Conservation (phyloP, 2,329 filamentous ascomycete genomes). For the Colletotrichum brevisporum region DNA sequence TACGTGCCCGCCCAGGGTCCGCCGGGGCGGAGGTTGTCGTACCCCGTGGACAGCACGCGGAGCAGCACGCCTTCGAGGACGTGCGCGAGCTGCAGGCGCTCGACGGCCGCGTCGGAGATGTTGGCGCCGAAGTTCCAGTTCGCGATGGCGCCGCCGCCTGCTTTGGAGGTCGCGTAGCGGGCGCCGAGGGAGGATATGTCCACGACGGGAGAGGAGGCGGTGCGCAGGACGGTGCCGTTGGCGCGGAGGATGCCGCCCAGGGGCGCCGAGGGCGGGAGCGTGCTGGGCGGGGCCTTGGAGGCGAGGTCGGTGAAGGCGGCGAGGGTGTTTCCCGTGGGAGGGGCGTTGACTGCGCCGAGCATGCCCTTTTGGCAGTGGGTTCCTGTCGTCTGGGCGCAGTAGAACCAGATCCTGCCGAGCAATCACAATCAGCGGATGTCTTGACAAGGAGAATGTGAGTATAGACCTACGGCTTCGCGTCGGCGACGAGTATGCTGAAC, state of each 20-base stretch:
- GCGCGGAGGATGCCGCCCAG: slow-evolving; percentile 52
- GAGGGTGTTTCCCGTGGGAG: slow-evolving; percentile 53
- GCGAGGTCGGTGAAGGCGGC: slow-evolving; percentile 53
- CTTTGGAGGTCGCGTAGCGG: slow-evolving; percentile 48
- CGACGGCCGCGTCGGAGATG: slow-evolving; percentile 52
- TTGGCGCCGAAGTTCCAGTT: slow-evolving; percentile 51
- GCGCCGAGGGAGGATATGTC: slow-evolving; percentile 46
- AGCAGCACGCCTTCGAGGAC: slow-evolving; percentile 53
- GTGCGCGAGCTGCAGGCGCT: slow-evolving; percentile 47
- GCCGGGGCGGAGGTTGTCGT: slow-evolving; percentile 46
- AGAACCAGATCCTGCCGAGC: slow-evolving; percentile 50
- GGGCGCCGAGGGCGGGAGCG: slow-evolving; percentile 51
- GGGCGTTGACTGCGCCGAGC: slow-evolving; percentile 63
- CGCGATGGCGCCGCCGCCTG: slow-evolving; percentile 51
- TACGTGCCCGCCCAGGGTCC: slow-evolving; percentile 51
- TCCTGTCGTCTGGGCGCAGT: slow-evolving; percentile 52
- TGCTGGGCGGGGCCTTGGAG: slow-evolving; percentile 50
- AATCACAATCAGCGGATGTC: background rate
- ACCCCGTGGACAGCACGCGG: slow-evolving; percentile 50
- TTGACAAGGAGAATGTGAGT: background rate
- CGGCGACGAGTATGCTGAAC: slow-evolving; percentile 50
- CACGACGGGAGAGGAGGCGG: slow-evolving; percentile 47
- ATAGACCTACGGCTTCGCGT: slow-evolving; percentile 46
- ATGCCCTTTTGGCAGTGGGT: slow-evolving; percentile 59
- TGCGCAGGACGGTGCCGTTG: slow-evolving; percentile 49